Evolutionary conservation across 1,284 basidiomycete genomes (phyloP).

Genomic region (Rhodotorula glutinis): DNA sequence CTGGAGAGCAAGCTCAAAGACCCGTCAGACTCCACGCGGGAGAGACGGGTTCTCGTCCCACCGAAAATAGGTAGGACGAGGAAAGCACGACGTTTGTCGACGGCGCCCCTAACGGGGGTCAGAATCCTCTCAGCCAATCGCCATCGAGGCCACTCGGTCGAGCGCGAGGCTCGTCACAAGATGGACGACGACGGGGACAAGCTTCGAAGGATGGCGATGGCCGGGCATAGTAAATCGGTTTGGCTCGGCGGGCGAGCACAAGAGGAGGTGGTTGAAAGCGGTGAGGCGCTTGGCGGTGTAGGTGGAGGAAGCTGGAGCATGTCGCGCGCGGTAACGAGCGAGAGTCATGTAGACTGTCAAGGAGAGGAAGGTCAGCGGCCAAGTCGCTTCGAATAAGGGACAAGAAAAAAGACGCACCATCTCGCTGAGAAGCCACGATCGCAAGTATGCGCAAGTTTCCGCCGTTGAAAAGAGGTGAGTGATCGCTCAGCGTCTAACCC

Average conservation of each 20-base stretch:
- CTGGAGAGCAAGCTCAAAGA: not conserved
- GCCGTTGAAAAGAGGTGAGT: not conserved
- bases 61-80: not conserved
- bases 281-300: not conserved
- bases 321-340: too few relatives aligned
- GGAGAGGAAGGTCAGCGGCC: too few relatives aligned
- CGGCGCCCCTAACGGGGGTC: conserved; percentile 12
- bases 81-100: conserved; percentile 1
- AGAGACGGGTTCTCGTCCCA: not conserved
- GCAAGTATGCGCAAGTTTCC: too few relatives aligned
- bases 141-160: not conserved
- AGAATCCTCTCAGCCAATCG: not conserved
- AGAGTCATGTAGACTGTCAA: too few relatives aligned
- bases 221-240: not conserved
- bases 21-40: conserved; percentile 1
- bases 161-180: not conserved
- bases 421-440: too few relatives aligned
- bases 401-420: not conserved
- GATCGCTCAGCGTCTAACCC: not conserved
- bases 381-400: too few relatives aligned
- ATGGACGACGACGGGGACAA: not conserved
- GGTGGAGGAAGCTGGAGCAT: not conserved
- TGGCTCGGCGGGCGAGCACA: not conserved
- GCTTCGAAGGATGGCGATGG: conserved; percentile 1
- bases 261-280: not conserved